phyloP scores from a whole-genome alignment of 257 asterid species.

The Solanum okadae region DNA sequence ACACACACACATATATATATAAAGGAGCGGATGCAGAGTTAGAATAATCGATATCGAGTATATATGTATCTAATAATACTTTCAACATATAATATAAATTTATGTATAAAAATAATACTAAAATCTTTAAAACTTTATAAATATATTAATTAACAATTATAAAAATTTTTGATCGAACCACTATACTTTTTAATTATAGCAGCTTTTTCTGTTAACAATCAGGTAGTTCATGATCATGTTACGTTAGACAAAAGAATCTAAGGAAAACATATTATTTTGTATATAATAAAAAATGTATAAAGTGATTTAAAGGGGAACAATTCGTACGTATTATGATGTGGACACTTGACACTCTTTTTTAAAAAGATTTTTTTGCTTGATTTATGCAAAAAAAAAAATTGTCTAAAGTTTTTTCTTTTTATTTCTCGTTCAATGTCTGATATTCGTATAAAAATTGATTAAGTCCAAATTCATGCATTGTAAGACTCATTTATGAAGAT shows the following conservation, averaged over 20 bases:
- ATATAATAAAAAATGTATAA: neutral
- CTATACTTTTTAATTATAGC: neutral
- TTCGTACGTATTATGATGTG: neutral
- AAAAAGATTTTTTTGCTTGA: neutral
- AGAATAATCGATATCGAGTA: fast-evolving
- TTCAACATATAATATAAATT: too few species aligned
- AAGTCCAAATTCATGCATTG: fast-evolving
- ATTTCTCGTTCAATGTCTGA: neutral
- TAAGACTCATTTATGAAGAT: neutral
- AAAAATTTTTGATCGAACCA: neutral
- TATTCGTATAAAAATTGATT: too few species aligned
- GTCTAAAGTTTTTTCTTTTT: neutral
- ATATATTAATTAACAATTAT: neutral
- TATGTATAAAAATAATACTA: too few species aligned
- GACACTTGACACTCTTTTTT: neutral
- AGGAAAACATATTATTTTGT: neutral
- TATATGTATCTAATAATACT: fast-evolving
- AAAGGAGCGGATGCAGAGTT: too few species aligned
- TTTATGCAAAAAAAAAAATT: neutral
- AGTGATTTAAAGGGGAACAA: neutral
- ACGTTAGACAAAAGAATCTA: neutral
- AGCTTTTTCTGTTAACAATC: neutral
- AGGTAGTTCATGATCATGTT: neutral
- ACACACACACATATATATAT: too few species aligned
- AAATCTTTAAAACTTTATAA: too few species aligned